Conservation (phyloP, 176 grass and related monocot genomes). For the Carex littledalei region DNA sequence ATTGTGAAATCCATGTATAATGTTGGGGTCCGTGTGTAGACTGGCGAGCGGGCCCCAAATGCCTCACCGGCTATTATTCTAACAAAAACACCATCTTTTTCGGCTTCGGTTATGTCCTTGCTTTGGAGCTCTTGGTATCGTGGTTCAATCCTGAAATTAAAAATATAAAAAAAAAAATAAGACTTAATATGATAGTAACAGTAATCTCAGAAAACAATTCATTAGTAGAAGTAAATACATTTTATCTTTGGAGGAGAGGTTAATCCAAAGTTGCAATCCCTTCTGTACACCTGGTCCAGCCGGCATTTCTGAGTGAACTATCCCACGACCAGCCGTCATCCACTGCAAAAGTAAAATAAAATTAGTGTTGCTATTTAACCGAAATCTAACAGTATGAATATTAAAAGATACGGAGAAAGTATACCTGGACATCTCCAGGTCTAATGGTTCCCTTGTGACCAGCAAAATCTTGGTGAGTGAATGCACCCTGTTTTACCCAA, state of each 20-base stretch:
- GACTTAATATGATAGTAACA: neutral
- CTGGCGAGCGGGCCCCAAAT: conserved; percentile 67
- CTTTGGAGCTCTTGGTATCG: conserved; percentile 72
- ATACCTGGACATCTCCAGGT: conserved; percentile 66
- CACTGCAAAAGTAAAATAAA: conserved; percentile 40
- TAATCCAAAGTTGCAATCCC: conserved; percentile 87
- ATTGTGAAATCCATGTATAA: conserved; percentile 85
- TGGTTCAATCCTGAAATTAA: conserved; percentile 57
- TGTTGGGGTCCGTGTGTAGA: conserved; percentile 71
- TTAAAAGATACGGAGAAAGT: neutral
- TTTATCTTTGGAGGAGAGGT: conserved; percentile 83
- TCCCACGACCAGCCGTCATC: conserved; percentile 79
- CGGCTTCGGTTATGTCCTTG: conserved; percentile 63
- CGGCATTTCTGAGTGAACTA: conserved; percentile 82
- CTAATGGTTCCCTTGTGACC: conserved; percentile 75
- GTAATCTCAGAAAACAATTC: neutral
- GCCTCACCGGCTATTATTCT: conserved; percentile 80
- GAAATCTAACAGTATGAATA: neutral
- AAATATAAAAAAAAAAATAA: neutral
- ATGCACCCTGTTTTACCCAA: conserved; percentile 41
- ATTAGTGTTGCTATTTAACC: neutral
- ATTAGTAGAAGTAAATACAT: conserved; percentile 34
- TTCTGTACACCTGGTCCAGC: conserved; percentile 51
- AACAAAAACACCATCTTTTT: conserved; percentile 57
- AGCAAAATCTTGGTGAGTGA: conserved; percentile 80